Percentiles rank a stretch among this genome's conserved stretches.
Evolutionary conservation across 352 stramenopile genomes (phyloP).

Genomic region (Phytophthora aleatoria): DNA sequence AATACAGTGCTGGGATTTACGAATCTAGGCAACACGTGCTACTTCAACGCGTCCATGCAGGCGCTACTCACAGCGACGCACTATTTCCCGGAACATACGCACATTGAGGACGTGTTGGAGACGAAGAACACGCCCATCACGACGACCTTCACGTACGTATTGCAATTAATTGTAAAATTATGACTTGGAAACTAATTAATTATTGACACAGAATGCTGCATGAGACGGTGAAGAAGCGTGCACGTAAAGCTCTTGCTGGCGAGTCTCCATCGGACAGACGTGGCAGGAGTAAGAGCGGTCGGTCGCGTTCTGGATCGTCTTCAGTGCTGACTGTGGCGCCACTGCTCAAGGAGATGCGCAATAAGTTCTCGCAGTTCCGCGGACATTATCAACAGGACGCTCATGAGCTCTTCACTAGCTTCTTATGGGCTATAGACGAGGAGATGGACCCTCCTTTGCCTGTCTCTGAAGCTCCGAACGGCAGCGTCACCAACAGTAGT

Average conservation of each 20-base stretch:
- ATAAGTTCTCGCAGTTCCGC: conserved; percentile 93
- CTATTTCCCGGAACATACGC: conserved; percentile 60
- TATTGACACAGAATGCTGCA: conserved; percentile 48
- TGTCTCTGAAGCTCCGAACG: conserved; percentile 4
- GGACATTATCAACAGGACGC: conserved; percentile 96
- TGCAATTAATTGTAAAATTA: background rate
- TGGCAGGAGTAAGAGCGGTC: conserved; percentile 26
- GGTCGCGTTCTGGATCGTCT: conserved; percentile 32
- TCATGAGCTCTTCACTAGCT: conserved; percentile 94
- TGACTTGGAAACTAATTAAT: conserved; percentile 1
- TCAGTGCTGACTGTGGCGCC: conserved; percentile 63
- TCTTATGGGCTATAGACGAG: conserved; percentile 91
- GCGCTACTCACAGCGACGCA: conserved; percentile 91
- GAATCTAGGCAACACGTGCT: conserved; percentile 95
- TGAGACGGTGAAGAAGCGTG: conserved; percentile 63
- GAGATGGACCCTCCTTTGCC: conserved; percentile 55
- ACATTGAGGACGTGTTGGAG: conserved; percentile 54
- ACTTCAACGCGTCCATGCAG: conserved; percentile 91
- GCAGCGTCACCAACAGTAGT: conserved; percentile 28
- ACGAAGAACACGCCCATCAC: conserved; percentile 90
- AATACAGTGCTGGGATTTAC: conserved; percentile 67
- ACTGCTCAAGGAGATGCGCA: conserved; percentile 69
- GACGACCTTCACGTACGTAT: conserved; percentile 63
- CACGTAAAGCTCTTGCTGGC: conserved; percentile 32
- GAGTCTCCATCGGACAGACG: conserved; percentile 22